These are phyloP conservation scores for Emmonsia crescens DNA, from an alignment of 2,329 filamentous ascomycete species.

Conservation along the genomic window DNA sequence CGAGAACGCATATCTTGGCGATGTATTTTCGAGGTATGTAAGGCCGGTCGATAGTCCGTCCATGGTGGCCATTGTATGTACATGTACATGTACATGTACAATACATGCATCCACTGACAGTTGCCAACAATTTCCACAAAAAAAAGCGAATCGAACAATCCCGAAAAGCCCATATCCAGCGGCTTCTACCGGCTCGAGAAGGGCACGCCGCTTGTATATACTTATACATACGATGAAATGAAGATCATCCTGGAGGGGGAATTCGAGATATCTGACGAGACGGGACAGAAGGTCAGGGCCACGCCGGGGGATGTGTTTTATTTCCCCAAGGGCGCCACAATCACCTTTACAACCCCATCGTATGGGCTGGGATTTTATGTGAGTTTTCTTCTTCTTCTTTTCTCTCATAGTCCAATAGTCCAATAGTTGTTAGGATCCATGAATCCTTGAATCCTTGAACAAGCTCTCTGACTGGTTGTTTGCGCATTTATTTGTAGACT, in stretches of 20 bases:
- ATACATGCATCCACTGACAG: too few relatives aligned
- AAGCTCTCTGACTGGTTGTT: not conserved
- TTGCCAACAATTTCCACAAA: not conserved
- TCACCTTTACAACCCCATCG: constrained; percentile 53
- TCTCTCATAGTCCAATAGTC: not conserved
- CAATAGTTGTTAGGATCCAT: not conserved
- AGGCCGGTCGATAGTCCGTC: not conserved
- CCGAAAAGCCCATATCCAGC: constrained; percentile 49
- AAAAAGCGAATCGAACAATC: constrained; percentile 41
- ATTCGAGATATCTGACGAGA: constrained; percentile 54
- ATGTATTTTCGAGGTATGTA: constrained; percentile 50
- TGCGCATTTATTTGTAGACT: constrained; percentile 2
- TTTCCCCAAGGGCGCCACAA: constrained; percentile 55
- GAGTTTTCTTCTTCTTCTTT: constrained; percentile 14
- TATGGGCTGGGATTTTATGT: constrained; percentile 52
- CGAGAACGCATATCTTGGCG: constrained; percentile 57
- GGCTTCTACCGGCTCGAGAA: constrained; percentile 60
- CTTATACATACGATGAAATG: constrained; percentile 62
- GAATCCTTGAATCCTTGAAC: too few relatives aligned
- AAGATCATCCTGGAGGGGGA: constrained; percentile 61
- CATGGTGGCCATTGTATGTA: too few relatives aligned
- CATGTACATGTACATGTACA: too few relatives aligned
- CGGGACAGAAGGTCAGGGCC: constrained; percentile 49
- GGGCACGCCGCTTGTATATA: constrained; percentile 56
- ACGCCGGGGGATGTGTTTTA: constrained; percentile 56